Percentiles rank a stretch among this genome's conserved stretches.
Evolutionary conservation across 2,329 filamentous ascomycete genomes (phyloP).

Genomic region (Penicillium griseofulvum): DNA sequence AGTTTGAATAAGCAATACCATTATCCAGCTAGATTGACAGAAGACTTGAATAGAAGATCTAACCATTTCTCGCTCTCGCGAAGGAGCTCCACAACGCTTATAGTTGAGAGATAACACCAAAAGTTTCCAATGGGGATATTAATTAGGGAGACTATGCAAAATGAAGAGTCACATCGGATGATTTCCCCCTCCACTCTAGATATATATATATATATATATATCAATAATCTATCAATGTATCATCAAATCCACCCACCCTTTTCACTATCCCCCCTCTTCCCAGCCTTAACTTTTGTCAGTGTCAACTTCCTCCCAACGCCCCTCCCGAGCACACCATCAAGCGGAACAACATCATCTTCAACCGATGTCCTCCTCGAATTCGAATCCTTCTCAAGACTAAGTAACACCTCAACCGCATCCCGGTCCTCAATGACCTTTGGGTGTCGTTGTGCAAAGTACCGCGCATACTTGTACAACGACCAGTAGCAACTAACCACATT

Average conservation of each 20-base stretch:
- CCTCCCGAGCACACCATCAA: background rate
- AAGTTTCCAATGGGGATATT: no score
- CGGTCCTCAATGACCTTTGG: constrained; percentile 51
- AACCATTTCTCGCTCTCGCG: background rate
- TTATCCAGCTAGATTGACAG: background rate
- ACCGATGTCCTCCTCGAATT: background rate
- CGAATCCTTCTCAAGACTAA: constrained; percentile 22
- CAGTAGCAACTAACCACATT: constrained; percentile 46
- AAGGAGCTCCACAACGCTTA: no score
- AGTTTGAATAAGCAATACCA: background rate
- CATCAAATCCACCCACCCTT: background rate
- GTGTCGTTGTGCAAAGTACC: constrained; percentile 49
- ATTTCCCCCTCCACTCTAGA: background rate
- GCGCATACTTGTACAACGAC: constrained; percentile 47
- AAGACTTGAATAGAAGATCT: background rate
- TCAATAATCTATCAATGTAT: background rate
- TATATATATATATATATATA: background rate
- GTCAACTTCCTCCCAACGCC: constrained; percentile 14
- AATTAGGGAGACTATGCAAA: background rate
- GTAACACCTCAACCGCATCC: constrained; percentile 37
- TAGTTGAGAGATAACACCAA: background rate
- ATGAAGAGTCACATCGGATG: background rate
- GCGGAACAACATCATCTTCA: constrained; percentile 2
- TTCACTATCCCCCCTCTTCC: background rate
- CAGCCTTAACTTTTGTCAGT: constrained; percentile 14